Evolutionary conservation across 306 rosid species (phyloP), one percentile per base, ranked within the genome.

Genomic region (Geum urbanum): DNA sequence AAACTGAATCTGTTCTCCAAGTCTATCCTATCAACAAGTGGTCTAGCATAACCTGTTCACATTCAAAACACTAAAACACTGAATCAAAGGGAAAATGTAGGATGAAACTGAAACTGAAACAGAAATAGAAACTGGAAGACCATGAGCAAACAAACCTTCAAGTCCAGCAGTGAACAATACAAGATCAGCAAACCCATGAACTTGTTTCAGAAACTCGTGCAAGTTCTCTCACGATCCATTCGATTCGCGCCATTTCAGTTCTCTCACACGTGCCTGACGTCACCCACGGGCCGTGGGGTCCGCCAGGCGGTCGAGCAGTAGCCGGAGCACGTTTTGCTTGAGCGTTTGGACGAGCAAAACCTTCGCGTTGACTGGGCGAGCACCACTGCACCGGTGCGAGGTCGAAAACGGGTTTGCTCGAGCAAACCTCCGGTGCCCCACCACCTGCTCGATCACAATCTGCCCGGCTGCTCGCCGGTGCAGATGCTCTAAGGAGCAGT

Each of bases 91-190:
- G n/a, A 4, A 41, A 39, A 50, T 9, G 13, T 41, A 53, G 19
- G 40, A 41, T 6, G 27, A 24, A 24, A 24, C 27, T 24, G 27
- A 24, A 24, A 24, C 27, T 24, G 40, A 12, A 79, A 46, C 50
- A 44, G 4, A 45, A 41, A 15, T 0, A 37, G 9, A 32, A 47
- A 22, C 2, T 11, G 67, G 7, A 73, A 57, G 72, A 40, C n/a
- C 18, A 63, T 40, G 9, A 57, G 63, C 18, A 45, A 73, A 44
- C 78, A 60, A 70, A 89, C 99, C 99, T 91, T 94, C 97, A 76
- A 94, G 96, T 73, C 99, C 99, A 71, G 99, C 99, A 51, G 99
- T 94, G 72, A 94, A 94, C 68, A 94, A 89, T 64, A 94, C 92
- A 81, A 94, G 77, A 73, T 94, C 89, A 9, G 97, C 96, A 74